These are phyloP conservation scores for Tricladium varicosporioides DNA, from an alignment of 2,329 filamentous ascomycete genomes.

Conservation along the genomic window DNA sequence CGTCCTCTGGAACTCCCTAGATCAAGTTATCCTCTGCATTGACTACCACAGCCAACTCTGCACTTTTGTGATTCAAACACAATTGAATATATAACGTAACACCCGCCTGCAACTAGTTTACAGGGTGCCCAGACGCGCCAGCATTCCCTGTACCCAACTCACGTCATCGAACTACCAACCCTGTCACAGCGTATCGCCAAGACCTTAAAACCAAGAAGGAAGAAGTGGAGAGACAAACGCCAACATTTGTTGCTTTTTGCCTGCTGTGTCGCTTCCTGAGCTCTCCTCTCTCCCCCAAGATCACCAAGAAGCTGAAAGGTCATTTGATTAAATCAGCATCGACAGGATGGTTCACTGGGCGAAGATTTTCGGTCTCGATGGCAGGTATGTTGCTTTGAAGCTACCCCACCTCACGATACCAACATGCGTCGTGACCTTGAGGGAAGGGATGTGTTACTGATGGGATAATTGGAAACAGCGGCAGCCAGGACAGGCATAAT, in stretches of 20 bases:
- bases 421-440: neutral
- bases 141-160: neutral
- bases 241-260: neutral
- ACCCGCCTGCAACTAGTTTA: no score
- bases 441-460: no score
- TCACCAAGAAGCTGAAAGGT: neutral
- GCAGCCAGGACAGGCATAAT: conserved; percentile 22
- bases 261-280: no score
- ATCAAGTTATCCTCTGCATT: neutral
- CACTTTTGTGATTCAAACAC: neutral
- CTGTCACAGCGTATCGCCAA: neutral
- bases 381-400: conserved; percentile 20
- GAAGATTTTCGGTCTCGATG: conserved; percentile 31
- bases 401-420: conserved; percentile 6
- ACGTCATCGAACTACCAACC: neutral
- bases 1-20: no score
- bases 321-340: neutral
- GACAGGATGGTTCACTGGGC: conserved; percentile 32
- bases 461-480: neutral
- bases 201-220: neutral
- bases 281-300: no score
- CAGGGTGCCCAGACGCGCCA: neutral
- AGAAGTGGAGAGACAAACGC: neutral
- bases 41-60: neutral
- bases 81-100: neutral